Base-by-base conservation (phyloP, 2,329 filamentous ascomycete genomes). In the Helminthosporium solani region DNA sequence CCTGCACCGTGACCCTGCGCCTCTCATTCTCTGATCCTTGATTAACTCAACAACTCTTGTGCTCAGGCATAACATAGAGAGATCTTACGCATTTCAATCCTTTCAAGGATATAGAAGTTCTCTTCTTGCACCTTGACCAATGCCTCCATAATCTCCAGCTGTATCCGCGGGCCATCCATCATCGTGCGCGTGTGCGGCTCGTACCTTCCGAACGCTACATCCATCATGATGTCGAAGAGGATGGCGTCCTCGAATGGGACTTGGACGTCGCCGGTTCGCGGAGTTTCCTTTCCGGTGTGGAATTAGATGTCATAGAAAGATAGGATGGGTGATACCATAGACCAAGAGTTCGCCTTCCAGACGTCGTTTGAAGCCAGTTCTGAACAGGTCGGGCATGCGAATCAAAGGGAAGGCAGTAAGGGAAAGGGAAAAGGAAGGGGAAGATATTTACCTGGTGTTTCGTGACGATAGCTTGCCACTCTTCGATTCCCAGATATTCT, bases 231-330 rank as follows among this genome's bases (percentile, higher is more conserved):
- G 19, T 41, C 39, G 39, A 50, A 46, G 14, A 50, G 20, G 18
- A 46, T 46, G 11, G 47, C 42, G 18, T 46, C 47, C 28, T 50
- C 27, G 28, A 21, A 49, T 7, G 46, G 21, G 15, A 25, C 31
- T 16, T 23, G 31, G 5, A 12, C 33, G 7, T 12, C 5, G 18
- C 18, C 35, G 20, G 18, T 5, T 4, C 18, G n/a, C 4, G 28
- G 14, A 12, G 28, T 31, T 31, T 31, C 28, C 28, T 31, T 4
- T 16, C 12, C 7, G 7, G 14, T 12, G 28, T 12, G 14, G 7
- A 12, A n/a, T 31, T 31, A 31, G 28, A 4, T n/a, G n/a, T 31
- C n/a, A 33, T 19, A 12, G 33, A 35, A 35, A 35, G 28, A n/a
- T 12, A 31, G 23, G 14, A 14, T 7, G 28, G 5, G 8, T 31